Evolutionary conservation across 2,329 filamentous ascomycete genomes (phyloP).

Genomic region (Calonectria henricotiae): DNA sequence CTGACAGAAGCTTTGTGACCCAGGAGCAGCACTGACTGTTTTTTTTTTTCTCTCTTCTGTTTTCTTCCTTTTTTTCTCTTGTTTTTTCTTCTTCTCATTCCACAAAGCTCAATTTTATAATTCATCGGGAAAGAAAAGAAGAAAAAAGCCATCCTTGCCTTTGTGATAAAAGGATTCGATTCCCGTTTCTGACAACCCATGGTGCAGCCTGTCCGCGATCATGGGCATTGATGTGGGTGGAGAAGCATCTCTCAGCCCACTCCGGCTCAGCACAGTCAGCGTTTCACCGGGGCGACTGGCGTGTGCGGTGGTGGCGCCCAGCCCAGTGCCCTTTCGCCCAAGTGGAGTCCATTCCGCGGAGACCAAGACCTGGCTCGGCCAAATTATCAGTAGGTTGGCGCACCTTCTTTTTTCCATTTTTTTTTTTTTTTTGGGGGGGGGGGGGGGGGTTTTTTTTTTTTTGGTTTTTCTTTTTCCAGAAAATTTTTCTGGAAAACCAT

Average conservation of each 20-base stretch:
- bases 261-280: conserved; percentile 5
- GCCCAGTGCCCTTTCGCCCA: not conserved
- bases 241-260: conserved; percentile 8
- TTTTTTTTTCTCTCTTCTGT: too few relatives aligned
- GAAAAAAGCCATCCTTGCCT: not conserved
- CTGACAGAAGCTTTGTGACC: conserved; percentile 13
- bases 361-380: conserved; percentile 10
- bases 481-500: too few relatives aligned
- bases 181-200: not conserved
- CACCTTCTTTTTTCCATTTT: not conserved
- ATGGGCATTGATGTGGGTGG: conserved; percentile 5
- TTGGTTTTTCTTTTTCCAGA: too few relatives aligned
- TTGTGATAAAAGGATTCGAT: not conserved
- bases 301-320: not conserved
- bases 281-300: not conserved
- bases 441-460: too few relatives aligned
- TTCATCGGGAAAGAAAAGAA: not conserved
- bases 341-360: not conserved
- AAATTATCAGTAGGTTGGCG: conserved; percentile 10
- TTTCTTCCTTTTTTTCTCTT: not conserved
- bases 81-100: not conserved
- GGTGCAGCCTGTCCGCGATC: conserved; percentile 13
- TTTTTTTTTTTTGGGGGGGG: not conserved
- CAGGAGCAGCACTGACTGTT: not conserved
- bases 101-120: not conserved